A percentile compares a stretch with the other conserved stretches of the same genome.
Evolutionary conservation across 2,329 filamentous ascomycete species (phyloP).

Genomic region (Talaromyces sp.): DNA sequence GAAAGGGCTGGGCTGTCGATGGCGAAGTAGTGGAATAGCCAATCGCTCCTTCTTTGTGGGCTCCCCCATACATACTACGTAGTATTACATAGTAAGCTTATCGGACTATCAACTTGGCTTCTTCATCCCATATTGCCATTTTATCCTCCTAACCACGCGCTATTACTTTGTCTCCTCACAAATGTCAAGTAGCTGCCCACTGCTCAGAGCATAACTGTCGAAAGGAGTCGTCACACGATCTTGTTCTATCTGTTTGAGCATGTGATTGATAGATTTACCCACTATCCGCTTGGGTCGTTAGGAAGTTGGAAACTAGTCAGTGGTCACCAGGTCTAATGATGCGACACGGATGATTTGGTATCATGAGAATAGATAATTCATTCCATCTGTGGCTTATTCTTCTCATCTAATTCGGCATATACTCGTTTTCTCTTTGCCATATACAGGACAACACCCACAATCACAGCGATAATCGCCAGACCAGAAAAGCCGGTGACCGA

Average conservation of each 20-base stretch:
- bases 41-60: background rate
- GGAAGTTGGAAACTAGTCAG: background rate
- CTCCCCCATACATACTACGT: too few species aligned
- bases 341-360: background rate
- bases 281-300: background rate
- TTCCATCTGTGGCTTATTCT: background rate
- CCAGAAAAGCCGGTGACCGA: constrained; percentile 20
- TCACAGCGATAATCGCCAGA: constrained; percentile 22
- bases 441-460: constrained; percentile 22
- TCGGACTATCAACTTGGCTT: background rate
- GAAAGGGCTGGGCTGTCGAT: background rate
- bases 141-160: background rate
- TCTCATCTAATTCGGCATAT: constrained; percentile 4
- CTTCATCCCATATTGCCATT: background rate
- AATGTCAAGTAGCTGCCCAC: background rate
- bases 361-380: background rate
- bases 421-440: constrained; percentile 2
- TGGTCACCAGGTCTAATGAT: background rate
- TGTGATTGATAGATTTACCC: background rate
- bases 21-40: background rate
- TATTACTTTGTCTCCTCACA: too few species aligned
- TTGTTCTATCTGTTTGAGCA: background rate
- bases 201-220: background rate
- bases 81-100: too few species aligned
- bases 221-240: background rate